A percentile compares a stretch with the other conserved stretches of the same genome.
Conservation (phyloP, 305 asterid species). For the Fraxinus paxiana region DNA sequence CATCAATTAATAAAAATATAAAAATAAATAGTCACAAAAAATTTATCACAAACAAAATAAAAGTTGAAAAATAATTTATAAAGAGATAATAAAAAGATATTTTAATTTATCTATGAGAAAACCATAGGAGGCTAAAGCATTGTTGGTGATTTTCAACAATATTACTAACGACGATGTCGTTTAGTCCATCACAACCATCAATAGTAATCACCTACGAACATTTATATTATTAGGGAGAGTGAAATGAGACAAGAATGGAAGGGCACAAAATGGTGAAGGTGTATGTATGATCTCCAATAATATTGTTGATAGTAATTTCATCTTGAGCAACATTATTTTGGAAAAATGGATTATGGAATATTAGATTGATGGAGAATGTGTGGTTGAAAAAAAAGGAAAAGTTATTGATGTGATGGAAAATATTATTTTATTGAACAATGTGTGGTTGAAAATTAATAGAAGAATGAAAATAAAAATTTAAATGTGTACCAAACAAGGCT, state of each 20-base stretch:
- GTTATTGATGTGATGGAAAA: too few relatives aligned
- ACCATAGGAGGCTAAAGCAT: background rate
- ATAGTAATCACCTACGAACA: background rate
- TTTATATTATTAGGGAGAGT: background rate
- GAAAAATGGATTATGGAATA: too few relatives aligned
- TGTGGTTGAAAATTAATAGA: too few relatives aligned
- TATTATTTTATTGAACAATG: too few relatives aligned
- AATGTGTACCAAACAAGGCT: too few relatives aligned
- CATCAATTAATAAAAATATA: background rate
- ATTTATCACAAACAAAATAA: background rate
- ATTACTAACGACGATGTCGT: background rate
- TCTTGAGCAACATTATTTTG: too few relatives aligned
- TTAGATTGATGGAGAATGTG: too few relatives aligned
- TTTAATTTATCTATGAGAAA: background rate
- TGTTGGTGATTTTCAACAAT: background rate
- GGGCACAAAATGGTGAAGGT: background rate
- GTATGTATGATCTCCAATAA: background rate
- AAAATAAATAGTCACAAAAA: background rate
- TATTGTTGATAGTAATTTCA: background rate
- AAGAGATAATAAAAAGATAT: background rate
- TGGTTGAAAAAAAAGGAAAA: too few relatives aligned
- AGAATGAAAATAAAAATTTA: too few relatives aligned
- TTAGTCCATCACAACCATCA: background rate
- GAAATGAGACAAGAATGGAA: background rate
- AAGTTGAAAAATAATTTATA: too few relatives aligned